Evolutionary conservation across 139 green algal genomes (phyloP), one percentile per base, ranked within the genome.

Genomic region (Haematococcus lacustris): DNA sequence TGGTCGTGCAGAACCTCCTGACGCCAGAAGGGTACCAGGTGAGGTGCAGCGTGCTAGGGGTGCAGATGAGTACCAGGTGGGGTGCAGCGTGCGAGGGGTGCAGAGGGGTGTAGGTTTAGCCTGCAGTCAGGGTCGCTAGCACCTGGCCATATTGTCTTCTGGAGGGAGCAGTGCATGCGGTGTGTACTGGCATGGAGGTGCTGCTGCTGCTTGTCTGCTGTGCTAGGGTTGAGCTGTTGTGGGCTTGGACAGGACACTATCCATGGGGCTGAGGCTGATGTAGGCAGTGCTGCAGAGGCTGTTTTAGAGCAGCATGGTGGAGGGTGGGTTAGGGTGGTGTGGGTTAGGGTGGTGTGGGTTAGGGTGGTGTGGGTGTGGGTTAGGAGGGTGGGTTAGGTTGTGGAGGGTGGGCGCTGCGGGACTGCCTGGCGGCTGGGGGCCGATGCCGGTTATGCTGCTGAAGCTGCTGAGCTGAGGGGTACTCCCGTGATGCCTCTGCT

Each of bases 1-100:
- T 89, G 83, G 87, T 92, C 5, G 80, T 92, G n/a, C 74, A 88
- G 71, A 77, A 73, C 53, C 76, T 90, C 71, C 77, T 92, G 67
- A 70, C 32, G 28, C 78, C 78, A 7, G 77, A 70, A 6, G 81
- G 81, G 1, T 90, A 79, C 74, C 60, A 79, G 67, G 84, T 90
- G 38, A 41, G 60, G 5, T 67, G 60, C 9, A 4, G 41, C 74
- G 41, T 28, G 43, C 43, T 9, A 53, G 9, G 9, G 9, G 9
- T 53, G 9, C 9, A 17, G 43, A 17, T 53, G 43, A 53, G 43
- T 9, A 78, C 73, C 59, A 80, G 66, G 84, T 90, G 60, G 40
- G 60, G 5, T 40, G 32, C 57, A 4, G 41, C 74, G 41, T 28
- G 43, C 43, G 43, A 53, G 9, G 9, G 9, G 9, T 53, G 9